Evolutionary conservation across 306 rosid species (phyloP).

Genomic region (Rosa chinensis): DNA sequence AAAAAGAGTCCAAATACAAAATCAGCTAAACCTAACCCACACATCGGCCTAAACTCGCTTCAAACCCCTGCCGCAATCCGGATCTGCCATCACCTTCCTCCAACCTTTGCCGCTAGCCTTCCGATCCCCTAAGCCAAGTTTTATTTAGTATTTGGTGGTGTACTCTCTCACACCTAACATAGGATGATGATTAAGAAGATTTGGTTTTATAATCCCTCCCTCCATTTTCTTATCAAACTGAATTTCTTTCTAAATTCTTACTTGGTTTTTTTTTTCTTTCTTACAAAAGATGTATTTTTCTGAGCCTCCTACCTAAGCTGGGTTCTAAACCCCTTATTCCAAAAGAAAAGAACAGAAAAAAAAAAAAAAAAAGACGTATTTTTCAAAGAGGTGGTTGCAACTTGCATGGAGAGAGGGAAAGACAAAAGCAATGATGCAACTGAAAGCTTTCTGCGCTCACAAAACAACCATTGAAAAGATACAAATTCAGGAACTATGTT

Average conservation of each 20-base stretch:
- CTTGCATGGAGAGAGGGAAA: background rate
- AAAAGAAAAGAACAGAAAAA: no score
- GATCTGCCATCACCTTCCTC: no score
- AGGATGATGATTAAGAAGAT: background rate
- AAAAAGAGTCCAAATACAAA: no score
- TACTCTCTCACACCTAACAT: background rate
- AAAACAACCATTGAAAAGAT: conserved; percentile 1
- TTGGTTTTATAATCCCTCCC: background rate
- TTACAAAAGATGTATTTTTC: background rate
- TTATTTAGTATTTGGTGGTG: background rate
- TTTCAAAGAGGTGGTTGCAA: background rate
- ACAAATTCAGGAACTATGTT: background rate
- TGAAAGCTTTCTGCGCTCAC: background rate
- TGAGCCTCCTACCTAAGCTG: no score
- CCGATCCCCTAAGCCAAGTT: no score
- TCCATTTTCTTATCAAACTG: background rate
- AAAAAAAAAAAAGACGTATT: background rate
- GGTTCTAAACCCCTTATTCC: no score
- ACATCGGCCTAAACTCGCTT: no score
- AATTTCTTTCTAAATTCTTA: background rate
- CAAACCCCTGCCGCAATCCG: no score
- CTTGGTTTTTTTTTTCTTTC: background rate
- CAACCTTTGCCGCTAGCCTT: no score
- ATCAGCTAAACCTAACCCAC: no score
- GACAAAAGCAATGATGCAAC: conserved; percentile 7